Evolutionary conservation across 2,329 filamentous ascomycete species (phyloP), one percentile per base, ranked within the genome.

Genomic region (Paecilomyces sp.): DNA sequence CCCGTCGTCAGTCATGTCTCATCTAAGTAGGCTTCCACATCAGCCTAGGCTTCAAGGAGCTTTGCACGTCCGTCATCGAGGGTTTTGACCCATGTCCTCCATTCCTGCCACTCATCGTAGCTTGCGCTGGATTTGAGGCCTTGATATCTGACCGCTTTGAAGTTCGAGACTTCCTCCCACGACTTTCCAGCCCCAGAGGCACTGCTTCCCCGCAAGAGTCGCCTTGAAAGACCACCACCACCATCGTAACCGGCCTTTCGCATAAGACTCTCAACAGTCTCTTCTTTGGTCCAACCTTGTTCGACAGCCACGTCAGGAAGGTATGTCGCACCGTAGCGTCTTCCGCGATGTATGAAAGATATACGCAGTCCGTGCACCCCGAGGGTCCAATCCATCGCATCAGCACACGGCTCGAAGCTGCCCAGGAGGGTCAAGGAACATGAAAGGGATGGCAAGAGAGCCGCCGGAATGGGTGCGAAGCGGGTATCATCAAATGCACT

Each of bases 201-300:
- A 53, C 56, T 63, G 57, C 61, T 65, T 41, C 82, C 73, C 55
- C 76, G 67, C 1, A 76, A 65, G 12, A 79, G 65, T 56, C 74
- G 68, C 58, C 74, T 71, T 9, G 74, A 68, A 50, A 73, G 64
- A 54, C 72, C 70, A 5, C 68, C 77, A 53, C 77, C 74, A 0
- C 91, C 92, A 60, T 83, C 83, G 92, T 92, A 99, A 1, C 94
- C 94, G 0, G 92, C 92, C 81, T 99, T 99, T 61, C 91, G 83
- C 88, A 97, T 94, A 70, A 97, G 77, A 75, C 90, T 95, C 58
- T 92, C 83, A 2, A 99, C 75, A 0, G 93, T 90, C 81, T 97
- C 91, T 72, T 97, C 92, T 75, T 94, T 92, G 11, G 84, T 90
- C 94, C 94, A 99, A 15, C 91, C 92, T 73, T 97, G 94, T 79